phyloP scores from a whole-genome alignment of 1,284 basidiomycete genomes.

The Rhodotorula sp. region DNA sequence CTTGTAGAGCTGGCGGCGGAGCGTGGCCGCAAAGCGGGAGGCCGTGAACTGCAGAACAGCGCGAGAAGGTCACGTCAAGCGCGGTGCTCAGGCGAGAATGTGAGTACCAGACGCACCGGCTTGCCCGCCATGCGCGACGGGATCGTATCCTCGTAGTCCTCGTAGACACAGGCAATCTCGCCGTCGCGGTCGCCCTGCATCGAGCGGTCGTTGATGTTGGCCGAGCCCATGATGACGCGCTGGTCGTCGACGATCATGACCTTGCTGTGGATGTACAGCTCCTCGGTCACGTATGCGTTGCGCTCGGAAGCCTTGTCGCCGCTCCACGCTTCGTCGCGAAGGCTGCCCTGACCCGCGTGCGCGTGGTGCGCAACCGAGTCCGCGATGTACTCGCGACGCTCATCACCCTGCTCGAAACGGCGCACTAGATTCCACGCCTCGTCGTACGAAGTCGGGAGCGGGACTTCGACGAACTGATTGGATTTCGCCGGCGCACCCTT shows the following conservation, averaged over 20 bases:
- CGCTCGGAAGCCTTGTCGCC: constrained; percentile 80
- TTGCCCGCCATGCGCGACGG: constrained; percentile 75
- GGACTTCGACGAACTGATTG: constrained; percentile 27
- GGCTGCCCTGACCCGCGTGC: constrained; percentile 58
- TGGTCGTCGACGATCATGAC: constrained; percentile 69
- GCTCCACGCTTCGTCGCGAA: constrained; percentile 75
- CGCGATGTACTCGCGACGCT: constrained; percentile 54
- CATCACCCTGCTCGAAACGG: constrained; percentile 40
- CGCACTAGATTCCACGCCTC: constrained; percentile 45
- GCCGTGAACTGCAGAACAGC: constrained; percentile 57
- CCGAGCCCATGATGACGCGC: constrained; percentile 82
- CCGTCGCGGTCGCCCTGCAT: constrained; percentile 66
- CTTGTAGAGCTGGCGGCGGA: constrained; percentile 73
- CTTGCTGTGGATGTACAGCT: constrained; percentile 68
- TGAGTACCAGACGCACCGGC: constrained; percentile 37
- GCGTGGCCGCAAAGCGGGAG: constrained; percentile 70
- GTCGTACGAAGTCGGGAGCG: constrained; percentile 43
- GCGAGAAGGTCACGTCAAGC: neutral
- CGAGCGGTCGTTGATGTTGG: constrained; percentile 84
- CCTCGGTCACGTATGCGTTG: constrained; percentile 64
- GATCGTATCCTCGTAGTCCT: constrained; percentile 75
- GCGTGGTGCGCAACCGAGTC: constrained; percentile 79
- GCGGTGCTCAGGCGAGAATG: no score
- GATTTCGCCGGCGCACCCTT: constrained; percentile 21
- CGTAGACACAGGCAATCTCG: constrained; percentile 86